These are phyloP conservation scores for Posidonia australis DNA, from an alignment of 106 monocot species.

Conservation along the genomic window DNA sequence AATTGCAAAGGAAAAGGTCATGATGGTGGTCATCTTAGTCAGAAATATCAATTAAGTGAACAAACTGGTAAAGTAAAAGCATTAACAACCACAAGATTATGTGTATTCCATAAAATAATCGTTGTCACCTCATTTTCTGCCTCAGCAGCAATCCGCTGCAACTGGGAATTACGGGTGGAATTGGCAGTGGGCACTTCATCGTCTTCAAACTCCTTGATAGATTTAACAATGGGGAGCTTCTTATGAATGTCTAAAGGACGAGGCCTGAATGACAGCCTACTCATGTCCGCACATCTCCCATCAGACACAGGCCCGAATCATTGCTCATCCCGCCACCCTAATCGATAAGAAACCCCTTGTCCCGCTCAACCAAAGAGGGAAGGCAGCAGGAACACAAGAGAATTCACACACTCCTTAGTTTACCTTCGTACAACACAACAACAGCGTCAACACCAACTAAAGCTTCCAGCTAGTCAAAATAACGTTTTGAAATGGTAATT, in stretches of 20 bases:
- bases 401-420: background rate
- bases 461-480: background rate
- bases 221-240: conserved; percentile 86
- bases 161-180: conserved; percentile 56
- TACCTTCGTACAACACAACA: background rate
- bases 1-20: background rate
- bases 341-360: background rate
- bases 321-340: conserved; percentile 10
- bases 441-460: background rate
- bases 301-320: conserved; percentile 2
- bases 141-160: conserved; percentile 43
- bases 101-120: background rate
- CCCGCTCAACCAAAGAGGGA: conserved; percentile 2
- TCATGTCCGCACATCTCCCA: conserved; percentile 73
- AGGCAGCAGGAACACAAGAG: background rate
- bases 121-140: conserved; percentile 67
- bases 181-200: conserved; percentile 44
- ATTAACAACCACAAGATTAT: background rate
- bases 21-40: background rate
- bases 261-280: conserved; percentile 90
- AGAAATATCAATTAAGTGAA: background rate
- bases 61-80: background rate
- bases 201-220: conserved; percentile 91
- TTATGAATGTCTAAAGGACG: conserved; percentile 99
- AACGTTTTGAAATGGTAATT: background rate